Evolutionary conservation across 768 basidiomycete species (phyloP).

Genomic region (Mycena amicta): DNA sequence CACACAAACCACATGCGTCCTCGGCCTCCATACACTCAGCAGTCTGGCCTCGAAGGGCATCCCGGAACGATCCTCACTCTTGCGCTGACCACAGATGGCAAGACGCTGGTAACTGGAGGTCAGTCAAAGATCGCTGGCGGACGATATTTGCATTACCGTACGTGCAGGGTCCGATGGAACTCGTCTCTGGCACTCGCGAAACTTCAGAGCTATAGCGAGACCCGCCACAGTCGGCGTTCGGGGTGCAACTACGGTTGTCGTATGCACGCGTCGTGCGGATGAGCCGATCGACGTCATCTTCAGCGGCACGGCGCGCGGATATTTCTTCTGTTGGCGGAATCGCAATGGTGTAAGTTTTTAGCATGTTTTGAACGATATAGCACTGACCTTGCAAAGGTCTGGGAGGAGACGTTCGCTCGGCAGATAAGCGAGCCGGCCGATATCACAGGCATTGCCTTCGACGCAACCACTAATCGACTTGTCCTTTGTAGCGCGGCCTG

Average conservation of each 20-base stretch:
- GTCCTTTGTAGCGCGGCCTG: conserved; percentile 3
- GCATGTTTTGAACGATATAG: background rate
- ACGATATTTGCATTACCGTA: background rate
- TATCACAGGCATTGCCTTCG: background rate
- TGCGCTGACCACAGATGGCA: conserved; percentile 7
- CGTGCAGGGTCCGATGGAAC: conserved; percentile 7
- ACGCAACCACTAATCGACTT: background rate
- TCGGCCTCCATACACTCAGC: conserved; percentile 8
- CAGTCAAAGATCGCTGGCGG: background rate
- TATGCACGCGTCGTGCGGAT: conserved; percentile 4
- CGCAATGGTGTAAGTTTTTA: background rate
- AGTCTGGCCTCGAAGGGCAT: background rate
- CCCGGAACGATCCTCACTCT: conserved; percentile 7
- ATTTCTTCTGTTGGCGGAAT: conserved; percentile 8
- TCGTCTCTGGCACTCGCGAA: background rate
- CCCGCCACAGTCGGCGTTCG: conserved; percentile 2
- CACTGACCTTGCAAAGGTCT: conserved; percentile 4
- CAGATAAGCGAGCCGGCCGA: conserved; percentile 4
- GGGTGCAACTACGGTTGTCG: conserved; percentile 1
- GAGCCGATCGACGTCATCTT: conserved; percentile 6
- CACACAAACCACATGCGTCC: background rate
- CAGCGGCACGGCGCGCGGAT: conserved; percentile 3
- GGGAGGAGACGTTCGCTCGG: conserved; percentile 5
- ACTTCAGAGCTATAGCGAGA: background rate
- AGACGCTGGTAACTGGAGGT: conserved; percentile 10